Conservation (phyloP, 352 stramenopile species). For the Pythium chondricola region DNA sequence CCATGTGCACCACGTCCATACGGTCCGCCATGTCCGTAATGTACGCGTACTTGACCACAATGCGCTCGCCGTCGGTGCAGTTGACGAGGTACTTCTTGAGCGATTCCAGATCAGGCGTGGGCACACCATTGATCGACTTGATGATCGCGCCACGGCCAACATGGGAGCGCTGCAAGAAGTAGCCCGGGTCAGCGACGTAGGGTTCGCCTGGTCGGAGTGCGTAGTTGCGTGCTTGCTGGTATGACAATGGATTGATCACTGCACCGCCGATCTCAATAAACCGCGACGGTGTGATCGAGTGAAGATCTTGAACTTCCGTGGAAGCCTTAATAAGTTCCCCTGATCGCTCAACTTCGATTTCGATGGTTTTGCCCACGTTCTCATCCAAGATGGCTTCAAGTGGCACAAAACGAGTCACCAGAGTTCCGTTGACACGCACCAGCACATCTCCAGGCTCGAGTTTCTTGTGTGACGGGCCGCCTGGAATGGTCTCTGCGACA, state of each 20-base stretch:
- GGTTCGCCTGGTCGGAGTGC: slow-evolving; percentile 55
- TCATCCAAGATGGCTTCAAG: slow-evolving; percentile 81
- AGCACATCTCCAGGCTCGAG: slow-evolving; percentile 89
- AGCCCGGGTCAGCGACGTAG: slow-evolving; percentile 84
- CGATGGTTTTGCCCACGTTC: slow-evolving; percentile 60
- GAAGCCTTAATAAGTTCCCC: slow-evolving; percentile 53
- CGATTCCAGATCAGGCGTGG: slow-evolving; percentile 80
- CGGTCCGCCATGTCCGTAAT: slow-evolving; percentile 72
- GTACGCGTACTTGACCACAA: slow-evolving; percentile 83
- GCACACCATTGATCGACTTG: slow-evolving; percentile 78
- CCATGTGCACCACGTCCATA: slow-evolving; percentile 83
- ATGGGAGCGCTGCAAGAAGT: slow-evolving; percentile 85
- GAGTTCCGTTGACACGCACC: slow-evolving; percentile 69
- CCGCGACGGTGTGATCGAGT: slow-evolving; percentile 73
- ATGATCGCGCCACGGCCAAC: slow-evolving; percentile 83
- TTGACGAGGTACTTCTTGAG: slow-evolving; percentile 74
- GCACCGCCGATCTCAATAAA: slow-evolving; percentile 86
- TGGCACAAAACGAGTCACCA: slow-evolving; percentile 85
- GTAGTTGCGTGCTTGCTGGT: slow-evolving; percentile 87
- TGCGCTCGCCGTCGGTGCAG: slow-evolving; percentile 69
- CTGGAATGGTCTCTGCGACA: slow-evolving; percentile 80
- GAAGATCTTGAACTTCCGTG: slow-evolving; percentile 79
- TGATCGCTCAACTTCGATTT: slow-evolving; percentile 80
- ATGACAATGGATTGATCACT: slow-evolving; percentile 87
- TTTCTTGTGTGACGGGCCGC: slow-evolving; percentile 66